Evolutionary conservation across 2,329 filamentous ascomycete genomes (phyloP), one percentile per base, ranked within the genome.

Genomic region (Colletotrichum sp.): DNA sequence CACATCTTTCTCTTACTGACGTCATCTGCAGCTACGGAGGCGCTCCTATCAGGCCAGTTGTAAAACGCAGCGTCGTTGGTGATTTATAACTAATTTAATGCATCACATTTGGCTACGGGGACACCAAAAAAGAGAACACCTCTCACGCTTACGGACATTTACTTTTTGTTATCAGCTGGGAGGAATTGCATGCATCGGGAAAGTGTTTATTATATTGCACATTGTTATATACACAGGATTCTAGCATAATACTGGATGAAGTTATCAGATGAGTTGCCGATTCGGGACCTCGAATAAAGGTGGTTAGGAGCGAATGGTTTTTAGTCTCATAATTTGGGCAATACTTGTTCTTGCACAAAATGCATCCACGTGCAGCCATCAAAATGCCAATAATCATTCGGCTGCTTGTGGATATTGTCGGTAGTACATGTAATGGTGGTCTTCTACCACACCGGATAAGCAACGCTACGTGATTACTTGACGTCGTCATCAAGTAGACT

Each of bases 1-100:
- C 13, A 70, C 26, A n/a, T 59, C 26, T 65, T 69, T 77, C 52
- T 28, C 68, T 66, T 70, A 71, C 65, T 82, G 77, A 82, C 78
- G 62, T 68, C 9, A 28, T 52, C 21, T 36, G 26, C 80, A 91
- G 95, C 95, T 79, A 96, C 95, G 75, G 95, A 96, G 85, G 94
- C 94, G 68, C 89, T 96, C 77, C 88, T 96, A 69, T 95, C 94
- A 64, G 95, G 95, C 67, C 93, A 95, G 82, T 86, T 96, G 80
- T 96, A 90, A 82, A 68, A 34, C 67, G 32, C 24, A 49, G 52
- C 34, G 64, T 34, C 36, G 8, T 34, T 34, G 26, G 26, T 60
- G 44, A 62, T 67, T 28, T 71, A 71, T 67, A 75, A 16, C 15
- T 71, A 67, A 71, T 75, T 52, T 76, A 75, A 71, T 71, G 72